Base-by-base conservation (phyloP, 768 basidiomycete species). In the Boletus fagicola region DNA sequence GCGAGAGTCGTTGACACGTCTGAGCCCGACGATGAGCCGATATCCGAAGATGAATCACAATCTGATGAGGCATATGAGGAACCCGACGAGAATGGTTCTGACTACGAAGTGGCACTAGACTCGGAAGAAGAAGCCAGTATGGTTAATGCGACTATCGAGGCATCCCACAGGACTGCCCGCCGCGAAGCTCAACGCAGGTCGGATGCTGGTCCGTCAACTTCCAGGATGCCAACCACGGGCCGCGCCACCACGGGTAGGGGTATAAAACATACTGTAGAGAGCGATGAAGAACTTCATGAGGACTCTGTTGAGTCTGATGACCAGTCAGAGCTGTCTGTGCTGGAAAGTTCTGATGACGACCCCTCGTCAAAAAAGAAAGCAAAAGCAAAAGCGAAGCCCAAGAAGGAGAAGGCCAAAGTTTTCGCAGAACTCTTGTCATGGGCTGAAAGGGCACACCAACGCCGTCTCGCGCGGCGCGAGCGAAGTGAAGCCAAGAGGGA, bases 21-120 rank as follows among this genome's bases (percentile, higher is more conserved):
- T 46, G 72, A 71, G 39, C 68, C 62, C 12, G 59, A 65, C n/a
- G 75, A 77, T 4, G 71, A 65, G 2, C 51, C 56, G 8, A 35
- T 67, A 24, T 65, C 74, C 38, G 75, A 79, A 20, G 71, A 73
- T 43, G 77, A 72, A 20, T 63, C 75, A 39, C 78, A 78, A 39
- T 77, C 74, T 57, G 72, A 75, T 47, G 78, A 78, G 43, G 61
- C 69, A 22, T 47, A 78, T 28, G 74, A 77, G 12, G 85, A 87
- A 56, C 83, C 80, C 18, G 80, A 79, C 31, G 79, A 76, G 53
- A 72, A 71, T 57, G 84, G 78, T 28, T 88, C 88, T 40, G 86
- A 87, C 54, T 88, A 86, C 60, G 74, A 80, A 42, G 68, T 72
- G 15, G 68, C 62, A 3, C 51, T 72, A 20, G 76, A 76, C 26